A percentile compares a stretch with the other conserved stretches of the same genome.
Evolutionary conservation across 306 rosid species (phyloP).

Genomic region (Betula pendula): DNA sequence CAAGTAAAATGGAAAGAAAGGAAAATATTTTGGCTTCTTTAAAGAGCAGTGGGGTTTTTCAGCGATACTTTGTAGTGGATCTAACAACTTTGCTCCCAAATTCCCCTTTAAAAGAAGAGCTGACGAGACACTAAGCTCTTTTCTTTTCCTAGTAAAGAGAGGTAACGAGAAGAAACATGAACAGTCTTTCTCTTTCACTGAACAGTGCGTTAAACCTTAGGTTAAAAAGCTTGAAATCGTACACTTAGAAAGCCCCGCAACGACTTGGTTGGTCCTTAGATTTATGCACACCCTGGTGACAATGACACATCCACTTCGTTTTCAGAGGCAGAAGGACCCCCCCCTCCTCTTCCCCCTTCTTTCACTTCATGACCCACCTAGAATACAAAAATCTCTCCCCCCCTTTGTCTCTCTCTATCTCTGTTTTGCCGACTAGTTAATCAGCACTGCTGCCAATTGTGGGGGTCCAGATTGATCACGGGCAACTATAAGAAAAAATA

Average conservation of each 20-base stretch:
- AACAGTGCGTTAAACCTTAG: slow-evolving; percentile 43
- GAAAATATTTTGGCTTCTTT: no score
- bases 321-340: slow-evolving; percentile 60
- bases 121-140: slow-evolving; percentile 1
- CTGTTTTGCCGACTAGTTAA: slow-evolving; percentile 39
- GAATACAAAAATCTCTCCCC: slow-evolving; percentile 35
- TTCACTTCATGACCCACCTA: slow-evolving; percentile 31
- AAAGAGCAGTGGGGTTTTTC: slow-evolving; percentile 33
- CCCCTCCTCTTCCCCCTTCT: slow-evolving; percentile 7
- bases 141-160: slow-evolving; percentile 40
- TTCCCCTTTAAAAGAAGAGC: slow-evolving; percentile 69
- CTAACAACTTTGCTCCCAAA: slow-evolving; percentile 22
- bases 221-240: slow-evolving; percentile 51
- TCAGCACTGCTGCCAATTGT: slow-evolving; percentile 5
- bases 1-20: no score
- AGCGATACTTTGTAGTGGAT: slow-evolving; percentile 19
- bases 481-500: no score
- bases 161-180: slow-evolving; percentile 29
- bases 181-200: slow-evolving; percentile 39
- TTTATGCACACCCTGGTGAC: slow-evolving; percentile 47
- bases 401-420: slow-evolving; percentile 24
- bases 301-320: slow-evolving; percentile 55
- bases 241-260: slow-evolving; percentile 58
- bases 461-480: slow-evolving; percentile 15
- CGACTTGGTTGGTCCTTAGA: slow-evolving; percentile 54